phyloP scores from a whole-genome alignment of 2,329 filamentous ascomycete species.

The Ilyonectria robusta region DNA sequence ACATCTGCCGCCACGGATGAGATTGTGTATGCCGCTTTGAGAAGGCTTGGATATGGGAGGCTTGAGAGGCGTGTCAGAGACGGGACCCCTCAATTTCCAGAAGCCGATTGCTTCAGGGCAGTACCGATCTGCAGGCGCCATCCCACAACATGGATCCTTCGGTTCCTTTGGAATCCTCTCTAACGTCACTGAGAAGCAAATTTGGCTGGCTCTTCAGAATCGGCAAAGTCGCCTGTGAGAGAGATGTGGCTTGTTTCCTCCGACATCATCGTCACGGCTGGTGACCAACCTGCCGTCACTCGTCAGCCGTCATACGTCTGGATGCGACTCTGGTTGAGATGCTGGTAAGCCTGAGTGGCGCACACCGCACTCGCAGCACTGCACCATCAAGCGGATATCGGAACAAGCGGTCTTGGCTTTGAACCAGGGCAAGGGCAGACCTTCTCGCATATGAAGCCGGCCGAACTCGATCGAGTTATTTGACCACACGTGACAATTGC shows the following conservation, averaged over 20 bases:
- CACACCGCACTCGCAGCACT: slow-evolving; percentile 5
- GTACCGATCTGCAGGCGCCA: slow-evolving; percentile 24
- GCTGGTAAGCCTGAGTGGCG: slow-evolving; percentile 21
- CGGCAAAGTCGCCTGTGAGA: neutral
- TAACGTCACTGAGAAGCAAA: slow-evolving; percentile 11
- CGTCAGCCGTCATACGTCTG: neutral
- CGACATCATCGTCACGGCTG: neutral
- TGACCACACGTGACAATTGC: slow-evolving; percentile 7
- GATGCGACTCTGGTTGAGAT: neutral
- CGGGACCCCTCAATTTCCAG: slow-evolving; percentile 11
- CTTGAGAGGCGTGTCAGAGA: neutral
- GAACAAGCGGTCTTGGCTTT: slow-evolving; percentile 17
- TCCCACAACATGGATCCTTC: slow-evolving; percentile 31
- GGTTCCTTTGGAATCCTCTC: slow-evolving; percentile 8
- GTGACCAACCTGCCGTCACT: neutral
- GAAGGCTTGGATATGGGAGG: neutral
- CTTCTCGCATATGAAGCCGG: neutral
- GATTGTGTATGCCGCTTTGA: neutral
- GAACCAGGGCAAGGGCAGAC: neutral
- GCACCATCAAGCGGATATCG: slow-evolving; percentile 9
- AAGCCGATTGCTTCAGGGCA: slow-evolving; percentile 2
- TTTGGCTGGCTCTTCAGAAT: neutral
- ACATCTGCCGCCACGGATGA: slow-evolving; percentile 6
- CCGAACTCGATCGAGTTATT: neutral
- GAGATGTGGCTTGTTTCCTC: slow-evolving; percentile 1